Percentiles rank a stretch among this genome's conserved stretches.
phyloP scores from a whole-genome alignment of 495 filamentous ascomycete species.

The Lepraria neglecta region DNA sequence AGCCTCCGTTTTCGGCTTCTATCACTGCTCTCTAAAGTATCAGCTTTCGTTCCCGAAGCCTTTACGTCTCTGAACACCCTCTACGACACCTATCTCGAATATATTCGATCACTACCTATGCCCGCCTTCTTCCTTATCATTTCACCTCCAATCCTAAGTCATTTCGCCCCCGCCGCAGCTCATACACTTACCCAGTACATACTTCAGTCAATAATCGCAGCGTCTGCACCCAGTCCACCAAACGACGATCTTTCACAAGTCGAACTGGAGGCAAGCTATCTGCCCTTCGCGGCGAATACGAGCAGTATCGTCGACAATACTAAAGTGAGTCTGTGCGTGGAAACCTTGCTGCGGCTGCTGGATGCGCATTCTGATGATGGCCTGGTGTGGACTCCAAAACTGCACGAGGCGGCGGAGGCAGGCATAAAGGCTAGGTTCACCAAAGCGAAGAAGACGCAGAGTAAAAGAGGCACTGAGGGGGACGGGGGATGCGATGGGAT shows the following conservation, averaged over 20 bases:
- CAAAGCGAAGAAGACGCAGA: slow-evolving; percentile 45
- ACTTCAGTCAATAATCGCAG: slow-evolving; percentile 55
- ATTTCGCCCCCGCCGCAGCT: slow-evolving; percentile 41
- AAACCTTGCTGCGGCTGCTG: slow-evolving; percentile 62
- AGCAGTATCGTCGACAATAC: slow-evolving; percentile 64
- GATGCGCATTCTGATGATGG: slow-evolving; percentile 31
- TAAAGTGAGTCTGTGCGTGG: slow-evolving; percentile 70
- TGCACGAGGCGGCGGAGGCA: slow-evolving; percentile 50
- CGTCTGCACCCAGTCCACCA: slow-evolving; percentile 45
- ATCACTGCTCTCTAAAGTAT: slow-evolving; percentile 47
- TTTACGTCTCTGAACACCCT: slow-evolving; percentile 52
- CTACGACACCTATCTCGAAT: slow-evolving; percentile 60
- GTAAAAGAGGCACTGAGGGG: slow-evolving; percentile 27
- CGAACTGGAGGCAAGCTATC: slow-evolving; percentile 60
- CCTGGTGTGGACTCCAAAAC: slow-evolving; percentile 39
- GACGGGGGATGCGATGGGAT: slow-evolving; percentile 14
- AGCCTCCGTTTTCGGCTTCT: slow-evolving; percentile 60
- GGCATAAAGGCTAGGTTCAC: slow-evolving; percentile 60
- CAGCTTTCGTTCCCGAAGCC: slow-evolving; percentile 34
- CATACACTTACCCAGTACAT: slow-evolving; percentile 61
- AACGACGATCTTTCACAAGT: slow-evolving; percentile 46
- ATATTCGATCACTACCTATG: slow-evolving; percentile 59
- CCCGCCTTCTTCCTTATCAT: slow-evolving; percentile 68
- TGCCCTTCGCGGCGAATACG: slow-evolving; percentile 65
- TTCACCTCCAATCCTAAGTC: slow-evolving; percentile 46